phyloP scores from a whole-genome alignment of 352 stramenopile genomes.

The Phytophthora europaea region DNA sequence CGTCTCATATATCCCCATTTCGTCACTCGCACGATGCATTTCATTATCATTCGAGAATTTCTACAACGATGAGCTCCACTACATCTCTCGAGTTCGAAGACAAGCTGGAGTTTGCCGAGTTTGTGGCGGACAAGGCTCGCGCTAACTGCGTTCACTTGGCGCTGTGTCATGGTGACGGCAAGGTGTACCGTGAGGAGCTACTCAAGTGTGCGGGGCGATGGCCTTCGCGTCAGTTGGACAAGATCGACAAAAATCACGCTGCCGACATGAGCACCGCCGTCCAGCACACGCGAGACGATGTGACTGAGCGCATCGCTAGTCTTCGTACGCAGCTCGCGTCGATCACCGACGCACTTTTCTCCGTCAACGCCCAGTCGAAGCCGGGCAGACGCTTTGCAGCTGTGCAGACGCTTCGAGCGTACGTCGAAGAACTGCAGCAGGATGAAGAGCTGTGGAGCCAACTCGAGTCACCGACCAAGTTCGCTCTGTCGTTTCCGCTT shows the following conservation, averaged over 20 bases:
- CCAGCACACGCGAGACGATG: conserved; percentile 14
- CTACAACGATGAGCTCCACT: conserved; percentile 27
- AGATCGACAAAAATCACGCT: conserved; percentile 32
- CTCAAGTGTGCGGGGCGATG: conserved; percentile 41
- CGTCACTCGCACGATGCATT: background rate
- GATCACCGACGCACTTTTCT: conserved; percentile 39
- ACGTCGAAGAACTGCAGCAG: conserved; percentile 33
- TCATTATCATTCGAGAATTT: background rate
- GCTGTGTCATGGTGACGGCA: conserved; percentile 19
- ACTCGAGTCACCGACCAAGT: conserved; percentile 39
- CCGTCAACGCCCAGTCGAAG: conserved; percentile 38
- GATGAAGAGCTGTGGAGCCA: conserved; percentile 34
- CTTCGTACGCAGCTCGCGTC: conserved; percentile 40
- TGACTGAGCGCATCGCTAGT: conserved; percentile 19
- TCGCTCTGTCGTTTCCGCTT: conserved; percentile 40
- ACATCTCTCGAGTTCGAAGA: conserved; percentile 33
- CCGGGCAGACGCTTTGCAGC: conserved; percentile 32
- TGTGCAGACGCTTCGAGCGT: conserved; percentile 32
- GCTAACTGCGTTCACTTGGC: conserved; percentile 19
- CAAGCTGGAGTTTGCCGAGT: conserved; percentile 48
- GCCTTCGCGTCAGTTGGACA: conserved; percentile 31
- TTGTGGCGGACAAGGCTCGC: conserved; percentile 35
- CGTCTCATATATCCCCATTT: background rate
- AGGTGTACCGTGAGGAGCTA: conserved; percentile 40
- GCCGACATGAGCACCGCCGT: background rate